Conservation (phyloP, 768 basidiomycete genomes). For the Termitomyces sp. region DNA sequence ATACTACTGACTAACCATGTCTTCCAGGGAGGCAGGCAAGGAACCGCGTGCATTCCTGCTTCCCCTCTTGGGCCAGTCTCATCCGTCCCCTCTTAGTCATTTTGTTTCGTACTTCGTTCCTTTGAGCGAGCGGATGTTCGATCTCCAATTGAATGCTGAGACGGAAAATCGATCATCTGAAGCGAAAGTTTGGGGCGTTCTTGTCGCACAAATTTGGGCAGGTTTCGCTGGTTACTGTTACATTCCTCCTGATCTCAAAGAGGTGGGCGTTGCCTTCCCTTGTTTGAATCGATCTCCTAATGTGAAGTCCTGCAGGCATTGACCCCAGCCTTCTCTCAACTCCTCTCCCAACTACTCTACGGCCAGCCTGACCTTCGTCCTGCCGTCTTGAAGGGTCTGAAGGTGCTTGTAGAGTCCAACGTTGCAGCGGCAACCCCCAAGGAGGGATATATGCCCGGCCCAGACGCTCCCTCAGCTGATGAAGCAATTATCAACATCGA, state of each 20-base stretch:
- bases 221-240: conserved; percentile 90
- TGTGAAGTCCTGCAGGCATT: conserved; percentile 49
- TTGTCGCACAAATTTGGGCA: conserved; percentile 91
- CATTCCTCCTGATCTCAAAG: conserved; percentile 65
- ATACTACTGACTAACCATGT: not conserved
- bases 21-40: conserved; percentile 55
- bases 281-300: conserved; percentile 1
- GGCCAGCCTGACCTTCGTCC: conserved; percentile 80
- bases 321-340: conserved; percentile 52
- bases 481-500: conserved; percentile 63
- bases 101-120: conserved; percentile 92
- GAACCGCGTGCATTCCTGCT: conserved; percentile 91
- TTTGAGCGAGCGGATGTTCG: conserved; percentile 89
- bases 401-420: conserved; percentile 78
- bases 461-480: conserved; percentile 40
- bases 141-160: conserved; percentile 78
- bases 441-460: conserved; percentile 20
- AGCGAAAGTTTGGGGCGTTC: conserved; percentile 92
- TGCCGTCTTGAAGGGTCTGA: conserved; percentile 77
- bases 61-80: conserved; percentile 76
- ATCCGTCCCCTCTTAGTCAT: conserved; percentile 77
- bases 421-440: conserved; percentile 41
- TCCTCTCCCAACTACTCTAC: conserved; percentile 93
- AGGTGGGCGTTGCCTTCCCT: conserved; percentile 36
- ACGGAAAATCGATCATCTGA: conserved; percentile 70